Conservation (phyloP, 1,284 basidiomycete species). For the Coriolopsis trogii region DNA sequence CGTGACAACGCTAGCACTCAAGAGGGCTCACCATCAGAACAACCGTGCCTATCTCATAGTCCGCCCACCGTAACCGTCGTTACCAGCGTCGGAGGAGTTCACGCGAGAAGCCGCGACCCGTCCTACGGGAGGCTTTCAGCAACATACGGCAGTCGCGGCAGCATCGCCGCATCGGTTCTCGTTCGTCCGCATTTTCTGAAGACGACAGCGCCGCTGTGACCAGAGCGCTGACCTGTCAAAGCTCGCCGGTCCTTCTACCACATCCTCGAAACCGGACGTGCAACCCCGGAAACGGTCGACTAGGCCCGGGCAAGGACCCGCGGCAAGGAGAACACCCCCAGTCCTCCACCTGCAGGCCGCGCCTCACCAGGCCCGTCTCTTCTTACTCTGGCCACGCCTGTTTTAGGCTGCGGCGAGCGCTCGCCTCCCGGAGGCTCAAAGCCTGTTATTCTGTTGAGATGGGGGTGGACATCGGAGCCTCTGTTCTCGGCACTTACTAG, state of each 20-base stretch:
- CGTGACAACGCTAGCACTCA: background rate
- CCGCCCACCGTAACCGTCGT: background rate
- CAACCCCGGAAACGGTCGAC: slow-evolving; percentile 4
- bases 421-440: no score
- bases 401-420: no score
- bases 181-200: slow-evolving; percentile 2
- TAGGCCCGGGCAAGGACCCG: slow-evolving; percentile 1
- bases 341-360: slow-evolving; percentile 13
- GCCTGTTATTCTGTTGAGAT: no score
- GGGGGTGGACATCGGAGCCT: no score
- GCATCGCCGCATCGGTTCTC: slow-evolving; percentile 16
- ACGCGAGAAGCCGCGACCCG: background rate
- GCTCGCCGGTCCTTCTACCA: background rate
- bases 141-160: slow-evolving; percentile 16
- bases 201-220: background rate
- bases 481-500: no score
- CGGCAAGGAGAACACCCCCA: slow-evolving; percentile 32
- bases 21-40: background rate
- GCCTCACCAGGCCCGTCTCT: background rate
- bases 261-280: background rate
- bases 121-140: slow-evolving; percentile 16
- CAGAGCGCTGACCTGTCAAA: background rate
- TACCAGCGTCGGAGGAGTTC: background rate
- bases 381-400: slow-evolving; percentile 28
- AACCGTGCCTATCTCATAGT: background rate